Evolutionary conservation across 345 rosid genomes (phyloP), one percentile per base, ranked within the genome.

Genomic region (Cardiospermum halicacabum): DNA sequence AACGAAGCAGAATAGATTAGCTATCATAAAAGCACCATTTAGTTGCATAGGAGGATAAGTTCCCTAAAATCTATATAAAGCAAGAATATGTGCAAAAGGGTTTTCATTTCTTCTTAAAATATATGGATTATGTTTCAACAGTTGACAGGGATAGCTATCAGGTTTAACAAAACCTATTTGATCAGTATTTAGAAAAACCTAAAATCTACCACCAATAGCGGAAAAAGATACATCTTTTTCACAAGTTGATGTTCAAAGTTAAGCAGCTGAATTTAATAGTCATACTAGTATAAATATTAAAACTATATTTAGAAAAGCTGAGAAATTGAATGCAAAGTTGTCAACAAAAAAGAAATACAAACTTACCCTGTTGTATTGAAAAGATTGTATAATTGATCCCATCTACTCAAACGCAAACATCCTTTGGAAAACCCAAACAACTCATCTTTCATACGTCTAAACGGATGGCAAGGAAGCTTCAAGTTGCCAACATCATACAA

Each of bases 401-500:
- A 94, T 51, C 97, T 86, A 13, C 78, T 79, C 97, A 91, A 84
- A 36, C 66, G 97, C 68, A 94, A 82, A 59, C 99, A 94, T 67
- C 99, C 99, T 71, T 79, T 84, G 9, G 99, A 87, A 81, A 91
- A 94, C 25, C 96, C 97, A 32, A 94, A 94, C 73, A 94, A 68
- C 34, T 87, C 92, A 63, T 64, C 80, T 59, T 75, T 65, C 80
- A 72, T 84, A 74, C 76, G 86, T 65, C 66, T 21, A 54, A 94
- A 94, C 31, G 89, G 93, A 72, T 69, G 85, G 75, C 99, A 93
- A 37, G 87, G 92, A 79, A 78, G 62, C 62, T 69, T 74, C 69
- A 76, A 75, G 47, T 62, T 32, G 60, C 89, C 98, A 3, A 88
- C 81, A 72, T 86, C 86, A 61, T 94, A 94, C 36, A 75, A 57